phyloP scores from a whole-genome alignment of 805 yeast species.

The Wickerhamiella bombiphila region DNA sequence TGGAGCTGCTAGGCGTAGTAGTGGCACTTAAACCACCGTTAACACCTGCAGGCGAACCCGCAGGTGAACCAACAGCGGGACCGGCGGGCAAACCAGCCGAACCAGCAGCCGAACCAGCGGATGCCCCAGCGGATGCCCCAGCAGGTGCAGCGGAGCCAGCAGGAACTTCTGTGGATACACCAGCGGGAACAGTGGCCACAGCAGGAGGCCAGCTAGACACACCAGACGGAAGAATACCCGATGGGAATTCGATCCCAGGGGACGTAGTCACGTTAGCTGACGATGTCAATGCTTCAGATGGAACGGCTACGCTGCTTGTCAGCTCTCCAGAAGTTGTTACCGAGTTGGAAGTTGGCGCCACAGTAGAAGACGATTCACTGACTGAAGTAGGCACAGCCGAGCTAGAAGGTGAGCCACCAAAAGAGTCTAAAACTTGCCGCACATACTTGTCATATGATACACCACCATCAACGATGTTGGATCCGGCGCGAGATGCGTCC shows the following conservation, averaged over 20 bases:
- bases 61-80: background rate
- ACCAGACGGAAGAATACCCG: no score
- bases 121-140: no score
- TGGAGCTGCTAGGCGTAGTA: background rate
- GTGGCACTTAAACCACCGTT: background rate
- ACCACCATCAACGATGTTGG: slow-evolving; percentile 35
- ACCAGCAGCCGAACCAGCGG: no score
- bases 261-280: background rate
- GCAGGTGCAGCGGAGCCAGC: no score
- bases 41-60: background rate
- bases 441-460: slow-evolving; percentile 19
- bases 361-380: no score
- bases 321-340: slow-evolving; percentile 13
- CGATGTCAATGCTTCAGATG: background rate
- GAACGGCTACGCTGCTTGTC: slow-evolving; percentile 1
- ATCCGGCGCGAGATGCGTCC: slow-evolving; percentile 58
- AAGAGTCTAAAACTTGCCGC: background rate
- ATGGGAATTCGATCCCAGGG: no score
- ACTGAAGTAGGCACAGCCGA: background rate
- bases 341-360: no score
- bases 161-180: no score
- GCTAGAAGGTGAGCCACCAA: background rate
- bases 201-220: no score
- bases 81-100: no score
- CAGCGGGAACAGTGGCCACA: no score